These are phyloP conservation scores for Saprolegnia parasitica DNA, from an alignment of 352 stramenopile genomes.

Conservation along the genomic window DNA sequence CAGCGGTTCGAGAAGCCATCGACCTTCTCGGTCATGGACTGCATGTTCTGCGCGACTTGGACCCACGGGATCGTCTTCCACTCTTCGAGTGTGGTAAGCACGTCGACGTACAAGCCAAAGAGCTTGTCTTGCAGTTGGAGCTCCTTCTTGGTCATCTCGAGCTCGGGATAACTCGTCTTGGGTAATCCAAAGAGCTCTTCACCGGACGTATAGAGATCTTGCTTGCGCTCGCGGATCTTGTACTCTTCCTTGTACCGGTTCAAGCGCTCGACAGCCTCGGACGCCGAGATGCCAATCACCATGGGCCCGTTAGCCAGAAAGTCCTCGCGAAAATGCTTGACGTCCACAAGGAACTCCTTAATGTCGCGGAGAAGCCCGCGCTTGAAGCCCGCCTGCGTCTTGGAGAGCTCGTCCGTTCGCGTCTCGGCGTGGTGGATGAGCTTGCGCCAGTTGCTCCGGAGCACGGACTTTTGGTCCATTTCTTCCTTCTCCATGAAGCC, in stretches of 20 bases:
- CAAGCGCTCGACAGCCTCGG: slow-evolving; percentile 95
- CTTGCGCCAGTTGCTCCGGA: slow-evolving; percentile 96
- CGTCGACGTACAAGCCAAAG: slow-evolving; percentile 96
- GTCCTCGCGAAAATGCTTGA: slow-evolving; percentile 94
- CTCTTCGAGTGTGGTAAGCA: slow-evolving; percentile 95
- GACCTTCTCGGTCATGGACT: slow-evolving; percentile 96
- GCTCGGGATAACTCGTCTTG: slow-evolving; percentile 94
- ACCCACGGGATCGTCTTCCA: slow-evolving; percentile 97
- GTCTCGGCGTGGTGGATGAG: slow-evolving; percentile 93
- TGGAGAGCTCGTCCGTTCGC: slow-evolving; percentile 93
- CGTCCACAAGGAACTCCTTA: slow-evolving; percentile 95
- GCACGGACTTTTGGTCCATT: slow-evolving; percentile 98
- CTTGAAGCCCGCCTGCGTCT: slow-evolving; percentile 95
- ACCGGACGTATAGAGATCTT: slow-evolving; percentile 94
- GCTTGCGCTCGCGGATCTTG: slow-evolving; percentile 97
- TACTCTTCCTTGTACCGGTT: slow-evolving; percentile 98
- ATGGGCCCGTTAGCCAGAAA: slow-evolving; percentile 96
- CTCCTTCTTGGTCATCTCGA: slow-evolving; percentile 97
- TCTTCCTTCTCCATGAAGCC: slow-evolving; percentile 99
- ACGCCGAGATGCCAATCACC: slow-evolving; percentile 94
- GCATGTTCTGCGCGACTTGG: slow-evolving; percentile 90
- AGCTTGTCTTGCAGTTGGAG: slow-evolving; percentile 91
- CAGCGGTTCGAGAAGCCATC: slow-evolving; percentile 93
- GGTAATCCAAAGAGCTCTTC: slow-evolving; percentile 97
- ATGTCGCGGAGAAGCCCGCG: slow-evolving; percentile 94